Conservation (phyloP, 106 monocot genomes). For the Platanthera zijinensis region DNA sequence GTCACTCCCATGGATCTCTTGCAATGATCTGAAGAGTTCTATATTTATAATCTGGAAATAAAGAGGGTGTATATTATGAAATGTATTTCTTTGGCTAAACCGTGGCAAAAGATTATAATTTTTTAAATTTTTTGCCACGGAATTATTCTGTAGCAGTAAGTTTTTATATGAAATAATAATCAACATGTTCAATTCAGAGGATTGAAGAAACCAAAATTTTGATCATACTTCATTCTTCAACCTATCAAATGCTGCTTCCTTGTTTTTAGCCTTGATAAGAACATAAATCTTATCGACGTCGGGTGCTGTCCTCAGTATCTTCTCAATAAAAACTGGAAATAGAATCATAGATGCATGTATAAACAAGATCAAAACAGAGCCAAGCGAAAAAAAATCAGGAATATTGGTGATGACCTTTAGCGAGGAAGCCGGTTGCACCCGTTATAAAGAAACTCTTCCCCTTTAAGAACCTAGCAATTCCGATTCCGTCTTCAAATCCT, state of each 20-base stretch:
- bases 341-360: neutral
- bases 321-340: slow-evolving; percentile 79
- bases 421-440: slow-evolving; percentile 93
- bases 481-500: slow-evolving; percentile 37
- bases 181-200: neutral
- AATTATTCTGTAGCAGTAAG: too few species aligned
- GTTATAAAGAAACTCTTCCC: slow-evolving; percentile 73
- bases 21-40: slow-evolving; percentile 52
- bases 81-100: too few species aligned
- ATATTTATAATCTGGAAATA: slow-evolving; percentile 54
- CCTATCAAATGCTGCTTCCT: slow-evolving; percentile 56
- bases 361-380: neutral
- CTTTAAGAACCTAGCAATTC: slow-evolving; percentile 52
- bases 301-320: slow-evolving; percentile 69
- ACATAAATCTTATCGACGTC: slow-evolving; percentile 76
- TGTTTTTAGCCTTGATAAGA: slow-evolving; percentile 67
- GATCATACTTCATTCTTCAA: slow-evolving; percentile 61
- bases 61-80: too few species aligned
- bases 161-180: neutral
- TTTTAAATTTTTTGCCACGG: too few species aligned
- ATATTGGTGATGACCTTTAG: slow-evolving; percentile 49
- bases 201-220: neutral
- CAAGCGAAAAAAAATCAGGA: neutral
- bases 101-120: too few species aligned
- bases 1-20: slow-evolving; percentile 56